Evolutionary conservation across 2,329 filamentous ascomycete species (phyloP).

Genomic region (Trichoderma guizhouense): DNA sequence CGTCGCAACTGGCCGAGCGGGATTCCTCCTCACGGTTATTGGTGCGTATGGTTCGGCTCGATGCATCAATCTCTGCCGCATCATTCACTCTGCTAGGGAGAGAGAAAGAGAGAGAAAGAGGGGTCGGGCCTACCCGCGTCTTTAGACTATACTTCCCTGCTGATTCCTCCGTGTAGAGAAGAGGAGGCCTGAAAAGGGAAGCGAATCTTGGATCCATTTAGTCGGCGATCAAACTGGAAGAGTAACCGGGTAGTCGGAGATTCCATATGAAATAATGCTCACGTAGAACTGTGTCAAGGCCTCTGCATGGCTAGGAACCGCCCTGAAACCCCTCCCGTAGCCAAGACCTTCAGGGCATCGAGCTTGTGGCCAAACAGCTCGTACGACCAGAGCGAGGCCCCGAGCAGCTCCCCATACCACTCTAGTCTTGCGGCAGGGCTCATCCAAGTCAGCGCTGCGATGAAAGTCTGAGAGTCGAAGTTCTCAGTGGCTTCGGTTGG

Average conservation of each 20-base stretch:
- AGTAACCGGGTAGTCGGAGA: neutral
- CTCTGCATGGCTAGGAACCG: neutral
- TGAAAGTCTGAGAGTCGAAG: neutral
- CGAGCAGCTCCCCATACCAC: neutral
- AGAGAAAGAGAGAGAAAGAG: neutral
- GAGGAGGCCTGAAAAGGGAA: neutral
- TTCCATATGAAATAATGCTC: neutral
- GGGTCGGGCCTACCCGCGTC: too few relatives aligned
- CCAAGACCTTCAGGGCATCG: neutral
- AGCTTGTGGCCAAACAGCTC: neutral
- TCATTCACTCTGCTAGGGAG: neutral
- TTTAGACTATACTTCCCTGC: too few relatives aligned
- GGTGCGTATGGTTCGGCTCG: neutral
- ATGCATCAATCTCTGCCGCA: neutral
- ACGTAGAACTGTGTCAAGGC: neutral
- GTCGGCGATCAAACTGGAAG: neutral
- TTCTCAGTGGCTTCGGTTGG: neutral
- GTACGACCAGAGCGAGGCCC: neutral
- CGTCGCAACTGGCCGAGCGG: neutral
- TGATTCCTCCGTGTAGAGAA: too few relatives aligned
- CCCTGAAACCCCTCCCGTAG: neutral
- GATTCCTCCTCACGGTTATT: neutral
- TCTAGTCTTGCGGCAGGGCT: neutral
- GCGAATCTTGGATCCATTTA: too few relatives aligned
- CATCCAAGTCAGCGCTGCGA: neutral